These are phyloP conservation scores for Moringa oleifera DNA, from an alignment of 345 rosid species.

Conservation along the genomic window DNA sequence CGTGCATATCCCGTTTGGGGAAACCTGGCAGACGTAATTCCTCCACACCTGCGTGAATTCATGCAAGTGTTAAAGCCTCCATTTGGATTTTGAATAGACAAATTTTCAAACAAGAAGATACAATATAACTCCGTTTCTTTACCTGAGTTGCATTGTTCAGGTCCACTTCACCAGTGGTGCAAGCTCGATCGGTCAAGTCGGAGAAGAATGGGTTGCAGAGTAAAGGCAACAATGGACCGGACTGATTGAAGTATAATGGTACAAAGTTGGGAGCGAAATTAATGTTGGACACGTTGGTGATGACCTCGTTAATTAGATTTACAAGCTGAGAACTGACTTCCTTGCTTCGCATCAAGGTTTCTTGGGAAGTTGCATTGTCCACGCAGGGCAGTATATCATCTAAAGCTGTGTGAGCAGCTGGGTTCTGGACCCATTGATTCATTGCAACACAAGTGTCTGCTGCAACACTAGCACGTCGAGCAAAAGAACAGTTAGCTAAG, in stretches of 20 bases:
- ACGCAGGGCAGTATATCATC: slow-evolving; percentile 86
- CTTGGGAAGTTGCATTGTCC: slow-evolving; percentile 73
- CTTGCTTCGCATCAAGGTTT: slow-evolving; percentile 54
- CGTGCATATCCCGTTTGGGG: slow-evolving; percentile 48
- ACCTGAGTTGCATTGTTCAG: slow-evolving; percentile 80
- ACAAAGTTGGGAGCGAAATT: slow-evolving; percentile 84
- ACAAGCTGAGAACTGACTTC: slow-evolving; percentile 75
- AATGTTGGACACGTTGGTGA: slow-evolving; percentile 88
- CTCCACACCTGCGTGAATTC: slow-evolving; percentile 53
- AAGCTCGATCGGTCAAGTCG: slow-evolving; percentile 52
- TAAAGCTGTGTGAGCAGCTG: slow-evolving; percentile 72
- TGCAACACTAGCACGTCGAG: slow-evolving; percentile 49
- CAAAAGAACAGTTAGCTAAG: slow-evolving; percentile 4
- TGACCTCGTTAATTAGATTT: slow-evolving; percentile 75
- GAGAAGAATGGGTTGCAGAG: slow-evolving; percentile 79
- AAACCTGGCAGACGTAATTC: slow-evolving; percentile 70
- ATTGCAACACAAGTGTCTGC: slow-evolving; percentile 88
- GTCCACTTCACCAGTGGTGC: slow-evolving; percentile 69
- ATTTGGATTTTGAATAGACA: too few relatives aligned
- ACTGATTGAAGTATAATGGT: slow-evolving; percentile 77
- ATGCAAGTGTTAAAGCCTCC: background rate
- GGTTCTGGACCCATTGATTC: slow-evolving; percentile 80
- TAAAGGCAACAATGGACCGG: slow-evolving; percentile 76
- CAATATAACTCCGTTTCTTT: too few relatives aligned
- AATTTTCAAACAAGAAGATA: too few relatives aligned